A percentile compares a stretch with the other conserved stretches of the same genome.
Evolutionary conservation across 1,284 basidiomycete genomes (phyloP).

Genomic region (Boletus albobrunnescens): DNA sequence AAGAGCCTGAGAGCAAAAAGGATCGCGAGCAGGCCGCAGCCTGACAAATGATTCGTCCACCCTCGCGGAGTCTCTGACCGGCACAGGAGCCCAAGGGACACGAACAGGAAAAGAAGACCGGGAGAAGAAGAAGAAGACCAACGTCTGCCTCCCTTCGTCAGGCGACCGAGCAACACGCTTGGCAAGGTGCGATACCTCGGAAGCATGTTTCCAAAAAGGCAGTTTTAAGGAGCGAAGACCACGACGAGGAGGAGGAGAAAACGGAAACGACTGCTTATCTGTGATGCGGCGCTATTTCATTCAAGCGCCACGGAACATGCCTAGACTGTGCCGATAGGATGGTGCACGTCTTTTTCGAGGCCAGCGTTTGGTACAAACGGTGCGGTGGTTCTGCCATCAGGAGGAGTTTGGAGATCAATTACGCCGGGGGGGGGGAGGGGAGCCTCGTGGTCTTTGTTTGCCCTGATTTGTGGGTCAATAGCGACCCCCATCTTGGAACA

Average conservation of each 20-base stretch:
- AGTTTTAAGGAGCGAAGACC: not conserved
- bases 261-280: slow-evolving; percentile 17
- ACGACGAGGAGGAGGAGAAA: not conserved
- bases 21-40: slow-evolving; percentile 5
- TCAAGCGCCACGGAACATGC: not conserved
- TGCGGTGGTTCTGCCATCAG: slow-evolving; percentile 14
- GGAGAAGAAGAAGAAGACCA: too few relatives aligned
- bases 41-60: not conserved
- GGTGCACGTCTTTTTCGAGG: slow-evolving; percentile 24
- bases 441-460: slow-evolving; percentile 18
- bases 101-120: not conserved
- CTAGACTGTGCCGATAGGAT: not conserved
- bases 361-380: slow-evolving; percentile 12
- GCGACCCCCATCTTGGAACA: too few relatives aligned
- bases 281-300: slow-evolving; percentile 4
- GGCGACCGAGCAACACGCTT: too few relatives aligned
- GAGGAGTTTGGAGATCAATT: not conserved
- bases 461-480: slow-evolving; percentile 2
- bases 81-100: not conserved
- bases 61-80: slow-evolving; percentile 3
- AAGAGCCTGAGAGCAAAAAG: not conserved
- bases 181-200: slow-evolving; percentile 5
- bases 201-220: not conserved
- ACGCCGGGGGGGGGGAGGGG: slow-evolving; percentile 12
- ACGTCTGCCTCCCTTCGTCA: too few relatives aligned